phyloP scores from a whole-genome alignment of 75 land plant species.

The Picea glauca region DNA sequence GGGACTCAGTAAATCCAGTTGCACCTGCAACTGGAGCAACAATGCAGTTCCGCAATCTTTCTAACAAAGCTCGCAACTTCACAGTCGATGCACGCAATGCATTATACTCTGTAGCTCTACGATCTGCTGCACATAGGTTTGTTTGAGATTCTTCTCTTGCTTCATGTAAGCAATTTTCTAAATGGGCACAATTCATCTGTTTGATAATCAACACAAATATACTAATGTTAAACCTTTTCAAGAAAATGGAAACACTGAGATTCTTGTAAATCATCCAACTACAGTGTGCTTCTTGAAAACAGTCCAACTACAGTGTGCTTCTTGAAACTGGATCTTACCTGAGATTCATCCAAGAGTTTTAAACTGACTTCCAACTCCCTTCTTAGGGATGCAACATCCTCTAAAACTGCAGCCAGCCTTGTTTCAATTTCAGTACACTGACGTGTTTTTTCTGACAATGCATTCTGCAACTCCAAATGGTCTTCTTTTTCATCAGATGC shows the following conservation, averaged over 20 bases:
- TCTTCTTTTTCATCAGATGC: constrained; percentile 31
- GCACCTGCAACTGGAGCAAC: constrained; percentile 42
- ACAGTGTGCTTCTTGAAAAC: too few species aligned
- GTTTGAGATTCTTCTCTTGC: constrained; percentile 97
- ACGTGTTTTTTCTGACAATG: constrained; percentile 50
- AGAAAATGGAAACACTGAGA: background rate
- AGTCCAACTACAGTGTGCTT: too few species aligned
- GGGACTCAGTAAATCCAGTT: constrained; percentile 64
- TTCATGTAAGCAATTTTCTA: constrained; percentile 92
- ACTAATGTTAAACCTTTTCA: background rate
- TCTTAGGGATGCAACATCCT: constrained; percentile 48
- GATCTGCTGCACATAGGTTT: constrained; percentile 88
- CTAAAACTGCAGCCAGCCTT: constrained; percentile 49
- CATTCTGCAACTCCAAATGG: constrained; percentile 43
- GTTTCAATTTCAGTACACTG: constrained; percentile 47
- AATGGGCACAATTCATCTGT: constrained; percentile 97
- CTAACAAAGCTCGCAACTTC: constrained; percentile 72
- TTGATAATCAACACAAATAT: background rate
- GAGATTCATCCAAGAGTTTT: constrained; percentile 90
- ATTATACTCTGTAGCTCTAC: constrained; percentile 87
- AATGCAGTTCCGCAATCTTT: constrained; percentile 76
- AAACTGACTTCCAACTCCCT: constrained; percentile 67
- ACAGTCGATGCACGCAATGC: constrained; percentile 83
- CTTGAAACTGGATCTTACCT: constrained; percentile 35
- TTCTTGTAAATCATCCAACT: too few species aligned